Base-by-base conservation (phyloP, 192 early-diverging fungal species). In the Rhizophagus prolifer region DNA sequence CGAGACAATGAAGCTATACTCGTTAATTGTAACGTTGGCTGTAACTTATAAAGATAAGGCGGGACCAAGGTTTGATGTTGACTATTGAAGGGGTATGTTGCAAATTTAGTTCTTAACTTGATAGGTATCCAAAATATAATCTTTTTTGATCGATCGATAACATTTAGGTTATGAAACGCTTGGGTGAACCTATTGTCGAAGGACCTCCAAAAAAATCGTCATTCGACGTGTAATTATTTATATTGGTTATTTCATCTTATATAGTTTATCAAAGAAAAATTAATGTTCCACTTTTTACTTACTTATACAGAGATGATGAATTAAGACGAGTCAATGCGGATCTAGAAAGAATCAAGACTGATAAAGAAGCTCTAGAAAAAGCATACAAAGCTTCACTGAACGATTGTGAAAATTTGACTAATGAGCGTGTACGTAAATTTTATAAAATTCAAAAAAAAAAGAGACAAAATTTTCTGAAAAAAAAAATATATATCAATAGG, bases 1-100 rank as follows among this genome's bases (percentile, higher is more conserved):
- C 2, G 96, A 98, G 68, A 79, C 93, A 10, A 74, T 96, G 8
- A 92, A 92, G 77, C 88, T 98, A 6, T 95, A 91, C 72, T 88
- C 92, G 36, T 79, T 99, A 50, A 86, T 99, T 9, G 80, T 98
- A 21, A 91, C 91, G 0, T 82, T 96, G 59, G 93, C 96, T 12
- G 97, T 99, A 12, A 93, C 94, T 79, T 94, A 92, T 81, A 88
- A 91, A 58, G 82, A 91, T 60, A 99, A 98, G 80, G 89, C 94
- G 75, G 79, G 81, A 14, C 95, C 90, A 92, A 82, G 86, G 88
- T 7, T 79, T 99, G 72, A 99, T 99, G 97, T 83, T 95, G 4
- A 89, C 91, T 10, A 94, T 99, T 71, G 97, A 98, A 82, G 84
- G 86, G 79, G 93, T 94, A 82, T 41, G 80, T 58, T 54, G 4